These are phyloP conservation scores for Avena atlantica DNA, from an alignment of 176 grass and related monocot species.

Conservation along the genomic window DNA sequence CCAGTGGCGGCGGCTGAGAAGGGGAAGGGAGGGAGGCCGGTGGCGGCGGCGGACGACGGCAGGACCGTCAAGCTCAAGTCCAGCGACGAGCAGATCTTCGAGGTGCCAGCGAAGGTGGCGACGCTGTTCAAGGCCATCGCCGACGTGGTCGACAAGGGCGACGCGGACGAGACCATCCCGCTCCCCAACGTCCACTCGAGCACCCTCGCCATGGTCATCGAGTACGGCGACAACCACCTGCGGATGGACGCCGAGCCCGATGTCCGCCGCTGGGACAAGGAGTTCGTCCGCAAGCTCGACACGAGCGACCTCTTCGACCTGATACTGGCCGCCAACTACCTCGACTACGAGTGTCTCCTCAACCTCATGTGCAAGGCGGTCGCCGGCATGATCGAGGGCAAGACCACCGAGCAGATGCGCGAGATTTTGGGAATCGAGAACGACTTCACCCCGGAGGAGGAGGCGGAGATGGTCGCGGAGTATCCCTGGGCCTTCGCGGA, in stretches of 20 bases:
- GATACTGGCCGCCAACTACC: conserved; percentile 6
- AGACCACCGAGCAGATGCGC: conserved; percentile 25
- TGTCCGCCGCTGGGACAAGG: neutral
- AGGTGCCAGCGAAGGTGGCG: conserved; percentile 1
- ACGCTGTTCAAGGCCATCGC: neutral
- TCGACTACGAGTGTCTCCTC: conserved; percentile 21
- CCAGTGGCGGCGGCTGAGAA: neutral
- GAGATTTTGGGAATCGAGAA: neutral
- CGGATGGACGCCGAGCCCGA: neutral
- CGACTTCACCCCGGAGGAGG: conserved; percentile 11
- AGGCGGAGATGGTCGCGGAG: neutral
- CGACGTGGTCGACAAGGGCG: neutral
- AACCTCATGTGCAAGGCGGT: neutral
- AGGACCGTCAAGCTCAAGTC: conserved; percentile 17
- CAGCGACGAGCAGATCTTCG: neutral
- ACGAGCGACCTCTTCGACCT: neutral
- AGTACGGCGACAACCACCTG: neutral
- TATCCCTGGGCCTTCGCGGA: neutral
- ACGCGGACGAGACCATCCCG: neutral
- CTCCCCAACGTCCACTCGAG: neutral
- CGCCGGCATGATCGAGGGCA: neutral
- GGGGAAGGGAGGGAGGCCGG: neutral
- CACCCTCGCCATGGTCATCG: neutral
- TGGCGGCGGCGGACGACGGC: neutral
- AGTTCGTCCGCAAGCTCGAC: conserved; percentile 16